Evolutionary conservation across 768 basidiomycete genomes (phyloP), one percentile per base, ranked within the genome.

Genomic region (Cyclocybe aegerita): DNA sequence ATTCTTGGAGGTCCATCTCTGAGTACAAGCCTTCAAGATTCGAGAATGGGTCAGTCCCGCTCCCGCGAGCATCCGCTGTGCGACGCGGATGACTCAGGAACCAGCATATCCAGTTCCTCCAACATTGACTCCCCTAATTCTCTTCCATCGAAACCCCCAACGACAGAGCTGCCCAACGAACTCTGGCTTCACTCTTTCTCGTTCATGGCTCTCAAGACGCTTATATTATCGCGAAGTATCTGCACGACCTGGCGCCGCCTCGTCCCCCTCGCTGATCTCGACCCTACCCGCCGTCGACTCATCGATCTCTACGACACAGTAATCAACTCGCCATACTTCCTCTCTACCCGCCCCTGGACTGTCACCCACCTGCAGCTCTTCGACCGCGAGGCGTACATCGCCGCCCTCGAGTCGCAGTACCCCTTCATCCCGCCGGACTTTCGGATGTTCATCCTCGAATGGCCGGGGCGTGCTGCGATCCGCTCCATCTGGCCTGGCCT

Each of bases 381-480:
- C 33, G 29, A 50, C 15, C 10, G 49, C 9, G 4, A 50, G 9
- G 41, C 14, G 11, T 50, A 50, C n/a, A 50, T 50, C 32, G 16
- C 42, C 10, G 17, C 23, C 11, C 15, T 49, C 5, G 17, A 14
- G 15, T 15, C 17, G 4, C 52, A 54, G 33, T 37, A 49, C 38
- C 36, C 47, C 14, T 2, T 6, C 9, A 39, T 48, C 7, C 54
- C 54, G 1, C 49, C 50, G n/a, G 54, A 50, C 6, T 55, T 48
- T 33, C 49, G 54, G 2, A 29, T 54, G 9, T 54, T 47, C 43
- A 41, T 53, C 9, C 43, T 53, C 9, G 52, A 53, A 45, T 53
- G 52, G 52, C 52, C 52, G 4, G 52, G 15, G 14, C 17, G 16
- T 1, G 10, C 46, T 8, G 15, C 38, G 1, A 40, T 51, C 31